phyloP scores from a whole-genome alignment of 352 stramenopile species.

The Pythium rhizo-oryzae region DNA sequence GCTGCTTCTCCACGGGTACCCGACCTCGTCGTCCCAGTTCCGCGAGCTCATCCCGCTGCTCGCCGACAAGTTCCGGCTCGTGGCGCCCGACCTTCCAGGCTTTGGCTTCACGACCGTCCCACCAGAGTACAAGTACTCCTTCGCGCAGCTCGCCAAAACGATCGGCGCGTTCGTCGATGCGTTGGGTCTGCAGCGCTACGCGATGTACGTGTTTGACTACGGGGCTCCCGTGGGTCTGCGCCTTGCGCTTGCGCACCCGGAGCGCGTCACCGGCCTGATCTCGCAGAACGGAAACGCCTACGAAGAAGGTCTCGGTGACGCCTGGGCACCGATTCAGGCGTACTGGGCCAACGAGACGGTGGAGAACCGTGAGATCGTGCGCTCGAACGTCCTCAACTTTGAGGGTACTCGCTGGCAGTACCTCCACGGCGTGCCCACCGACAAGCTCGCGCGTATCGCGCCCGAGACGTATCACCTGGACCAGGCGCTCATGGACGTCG shows the following conservation, averaged over 20 bases:
- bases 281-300: conserved; percentile 18
- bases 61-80: conserved; percentile 19
- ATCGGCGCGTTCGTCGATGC: conserved; percentile 10
- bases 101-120: conserved; percentile 7
- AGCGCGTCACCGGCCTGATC: conserved; percentile 6
- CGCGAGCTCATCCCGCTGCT: conserved; percentile 18
- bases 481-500: conserved; percentile 14
- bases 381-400: conserved; percentile 6
- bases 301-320: conserved; percentile 13
- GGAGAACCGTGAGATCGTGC: conserved; percentile 12
- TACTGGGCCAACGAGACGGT: conserved; percentile 8
- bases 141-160: conserved; percentile 11
- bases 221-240: conserved; percentile 13
- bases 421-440: conserved; percentile 8
- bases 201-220: conserved; percentile 18
- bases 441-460: conserved; percentile 13
- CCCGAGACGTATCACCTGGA: conserved; percentile 15
- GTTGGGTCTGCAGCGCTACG: conserved; percentile 1
- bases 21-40: conserved; percentile 18
- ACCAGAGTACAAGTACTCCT: conserved; percentile 9
- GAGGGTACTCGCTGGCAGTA: conserved; percentile 14
- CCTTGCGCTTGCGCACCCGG: conserved; percentile 2
- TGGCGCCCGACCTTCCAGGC: conserved; percentile 16
- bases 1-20: conserved; percentile 17
- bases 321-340: conserved; percentile 13